Conservation (phyloP, 176 grass and related monocot genomes). For the Puccinellia tenuiflora region DNA sequence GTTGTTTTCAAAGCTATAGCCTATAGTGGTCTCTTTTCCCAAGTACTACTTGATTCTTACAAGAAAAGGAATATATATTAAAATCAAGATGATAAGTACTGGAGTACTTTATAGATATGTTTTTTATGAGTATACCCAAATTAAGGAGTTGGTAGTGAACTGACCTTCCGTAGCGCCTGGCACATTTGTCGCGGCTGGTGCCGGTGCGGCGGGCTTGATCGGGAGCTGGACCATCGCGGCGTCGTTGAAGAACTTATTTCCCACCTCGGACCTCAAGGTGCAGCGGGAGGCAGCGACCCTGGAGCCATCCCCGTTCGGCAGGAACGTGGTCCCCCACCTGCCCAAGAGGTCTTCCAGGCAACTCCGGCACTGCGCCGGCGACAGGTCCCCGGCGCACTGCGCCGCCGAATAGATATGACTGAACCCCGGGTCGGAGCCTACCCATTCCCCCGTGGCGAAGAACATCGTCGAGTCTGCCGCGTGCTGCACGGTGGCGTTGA, state of each 20-base stretch:
- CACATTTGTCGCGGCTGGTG: no score
- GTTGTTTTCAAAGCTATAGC: no score
- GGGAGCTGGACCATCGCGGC: background rate
- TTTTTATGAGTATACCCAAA: no score
- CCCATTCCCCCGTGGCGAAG: background rate
- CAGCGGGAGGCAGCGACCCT: constrained; percentile 9
- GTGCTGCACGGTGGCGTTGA: background rate
- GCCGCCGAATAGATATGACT: background rate
- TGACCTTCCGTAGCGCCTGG: no score
- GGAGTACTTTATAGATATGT: no score
- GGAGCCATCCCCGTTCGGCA: background rate
- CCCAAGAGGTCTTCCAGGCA: background rate
- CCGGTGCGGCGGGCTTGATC: background rate
- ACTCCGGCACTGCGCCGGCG: background rate
- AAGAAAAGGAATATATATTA: no score
- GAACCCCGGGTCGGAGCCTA: background rate
- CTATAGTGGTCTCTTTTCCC: no score
- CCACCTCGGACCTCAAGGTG: background rate
- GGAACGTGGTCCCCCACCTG: background rate
- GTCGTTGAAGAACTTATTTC: constrained; percentile 36
- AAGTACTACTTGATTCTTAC: no score
- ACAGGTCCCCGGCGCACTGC: background rate
- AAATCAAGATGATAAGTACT: no score
- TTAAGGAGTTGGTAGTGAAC: no score
- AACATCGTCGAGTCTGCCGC: background rate